Conservation (phyloP, 495 filamentous ascomycete genomes). For the Halenospora varia region DNA sequence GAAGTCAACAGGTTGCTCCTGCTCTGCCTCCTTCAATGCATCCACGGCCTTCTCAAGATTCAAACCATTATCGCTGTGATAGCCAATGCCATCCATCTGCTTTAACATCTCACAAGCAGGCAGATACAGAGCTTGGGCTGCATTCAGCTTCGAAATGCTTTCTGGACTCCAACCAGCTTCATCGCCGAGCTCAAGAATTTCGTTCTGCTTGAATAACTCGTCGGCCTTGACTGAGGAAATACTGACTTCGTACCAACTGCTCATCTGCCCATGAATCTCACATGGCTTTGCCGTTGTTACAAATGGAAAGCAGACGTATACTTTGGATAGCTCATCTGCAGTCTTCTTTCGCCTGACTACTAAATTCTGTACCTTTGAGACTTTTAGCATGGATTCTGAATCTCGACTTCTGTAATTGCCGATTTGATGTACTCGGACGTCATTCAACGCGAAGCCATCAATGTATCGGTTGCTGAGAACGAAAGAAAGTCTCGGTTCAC, state of each 20-base stretch:
- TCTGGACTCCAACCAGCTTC: conserved; percentile 33
- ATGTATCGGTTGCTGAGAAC: conserved; percentile 14
- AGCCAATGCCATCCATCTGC: conserved; percentile 23
- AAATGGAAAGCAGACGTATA: background rate
- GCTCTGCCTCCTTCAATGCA: too few relatives aligned
- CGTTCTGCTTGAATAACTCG: conserved; percentile 33
- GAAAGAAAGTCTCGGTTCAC: conserved; percentile 18
- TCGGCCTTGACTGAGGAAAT: conserved; percentile 30
- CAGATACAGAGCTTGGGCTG: conserved; percentile 7
- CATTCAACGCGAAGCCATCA: conserved; percentile 21
- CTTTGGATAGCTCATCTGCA: background rate
- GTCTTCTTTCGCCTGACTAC: background rate
- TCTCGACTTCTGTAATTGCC: conserved; percentile 18
- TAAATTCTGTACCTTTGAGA: conserved; percentile 37
- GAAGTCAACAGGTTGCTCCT: too few relatives aligned
- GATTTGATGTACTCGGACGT: conserved; percentile 32
- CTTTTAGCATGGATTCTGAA: conserved; percentile 28
- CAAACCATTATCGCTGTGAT: conserved; percentile 21
- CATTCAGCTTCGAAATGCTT: conserved; percentile 18
- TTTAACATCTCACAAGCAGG: conserved; percentile 22
- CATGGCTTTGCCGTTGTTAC: conserved; percentile 9
- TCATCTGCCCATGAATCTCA: conserved; percentile 5
- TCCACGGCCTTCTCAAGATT: too few relatives aligned
- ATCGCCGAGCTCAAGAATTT: conserved; percentile 33
- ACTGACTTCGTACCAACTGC: conserved; percentile 38